Base-by-base conservation (phyloP, 139 green algal species). In the Chlamydomonas incerta region DNA sequence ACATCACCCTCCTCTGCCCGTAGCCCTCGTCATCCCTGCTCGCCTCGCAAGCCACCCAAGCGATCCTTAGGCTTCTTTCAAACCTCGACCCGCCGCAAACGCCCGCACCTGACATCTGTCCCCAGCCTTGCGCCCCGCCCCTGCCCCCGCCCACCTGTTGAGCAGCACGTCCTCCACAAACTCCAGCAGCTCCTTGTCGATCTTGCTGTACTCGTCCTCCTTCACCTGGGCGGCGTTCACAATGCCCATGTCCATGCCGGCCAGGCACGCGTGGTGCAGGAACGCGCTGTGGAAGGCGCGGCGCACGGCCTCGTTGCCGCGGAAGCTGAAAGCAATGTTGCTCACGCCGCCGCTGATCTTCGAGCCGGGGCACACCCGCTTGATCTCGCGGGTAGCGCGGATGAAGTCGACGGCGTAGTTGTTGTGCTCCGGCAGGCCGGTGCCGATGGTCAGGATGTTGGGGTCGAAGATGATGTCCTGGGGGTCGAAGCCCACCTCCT, bases 371-470 rank as follows among this genome's bases (percentile, higher is more conserved):
- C 97, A 99, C 34, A 97, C 23, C 0, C 93, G 92, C 95, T 99
- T 99, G 91, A 99, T 99, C 88, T 98, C 94, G 33, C 89, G 75
- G 3, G 93, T 97, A 14, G 97, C 97, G 8, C 89, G 86, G 92
- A 99, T 97, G 93, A 99, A 99, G 94, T 99, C 97, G n/a, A 99
- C 97, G 0, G 95, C 97, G 83, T 99, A 99, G 95, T 99, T 99
- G 95, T 98, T 98, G 95, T 99, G 97, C 94, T 99, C 97, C 21
- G 95, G 73, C 86, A 99, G 85, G 33, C 97, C 97, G 13, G 97
- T 99, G 88, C 96, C 97, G 17, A 99, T 93, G 24, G 97, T 99
- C 20, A 99, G 94, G 89, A 99, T 99, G 93, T 99, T 99, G 91
- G 97, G 97, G 89, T 99, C 97, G 65, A 99, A 99, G 77, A 99